Percentiles rank a stretch among this genome's conserved stretches.
Evolutionary conservation across 139 green algal species (phyloP).

Genomic region (Astrephomene gubernaculifera): DNA sequence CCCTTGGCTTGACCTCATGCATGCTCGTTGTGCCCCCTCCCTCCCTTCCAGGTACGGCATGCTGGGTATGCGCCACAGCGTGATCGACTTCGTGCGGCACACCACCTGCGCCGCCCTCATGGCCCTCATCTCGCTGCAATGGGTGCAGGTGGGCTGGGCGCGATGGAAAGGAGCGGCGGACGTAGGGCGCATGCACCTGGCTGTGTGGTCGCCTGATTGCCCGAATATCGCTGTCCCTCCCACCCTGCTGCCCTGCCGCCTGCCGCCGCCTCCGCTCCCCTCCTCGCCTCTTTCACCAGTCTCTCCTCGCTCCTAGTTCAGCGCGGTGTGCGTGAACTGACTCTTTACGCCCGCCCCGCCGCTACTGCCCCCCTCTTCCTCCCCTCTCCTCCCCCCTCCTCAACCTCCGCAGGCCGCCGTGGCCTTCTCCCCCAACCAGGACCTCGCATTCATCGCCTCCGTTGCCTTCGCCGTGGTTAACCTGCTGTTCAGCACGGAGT

Average conservation of each 20-base stretch:
- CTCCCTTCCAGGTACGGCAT: slow-evolving; percentile 60
- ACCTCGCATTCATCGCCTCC: slow-evolving; percentile 63
- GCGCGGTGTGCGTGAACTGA: too few relatives aligned
- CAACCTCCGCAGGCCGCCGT: slow-evolving; percentile 42
- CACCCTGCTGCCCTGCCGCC: too few relatives aligned
- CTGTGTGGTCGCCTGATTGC: too few relatives aligned
- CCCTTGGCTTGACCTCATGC: neutral
- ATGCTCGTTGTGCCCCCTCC: neutral
- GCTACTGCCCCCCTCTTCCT: too few relatives aligned
- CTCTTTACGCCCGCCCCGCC: too few relatives aligned
- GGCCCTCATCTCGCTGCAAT: slow-evolving; percentile 62
- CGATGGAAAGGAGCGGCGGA: too few relatives aligned
- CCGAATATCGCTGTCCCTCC: too few relatives aligned
- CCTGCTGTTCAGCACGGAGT: slow-evolving; percentile 65
- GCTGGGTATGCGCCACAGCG: slow-evolving; percentile 52
- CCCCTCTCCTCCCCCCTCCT: too few relatives aligned
- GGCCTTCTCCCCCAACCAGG: slow-evolving; percentile 56
- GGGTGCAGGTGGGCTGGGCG: slow-evolving; percentile 45
- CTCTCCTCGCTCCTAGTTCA: too few relatives aligned
- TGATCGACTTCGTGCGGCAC: slow-evolving; percentile 32
- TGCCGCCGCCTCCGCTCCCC: too few relatives aligned
- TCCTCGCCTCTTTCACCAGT: too few relatives aligned
- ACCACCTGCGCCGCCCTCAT: slow-evolving; percentile 39
- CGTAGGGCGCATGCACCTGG: too few relatives aligned
- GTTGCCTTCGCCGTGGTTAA: slow-evolving; percentile 67